Base-by-base conservation (phyloP, 208 protist genomes). In the Balamuthia mandrillaris region DNA sequence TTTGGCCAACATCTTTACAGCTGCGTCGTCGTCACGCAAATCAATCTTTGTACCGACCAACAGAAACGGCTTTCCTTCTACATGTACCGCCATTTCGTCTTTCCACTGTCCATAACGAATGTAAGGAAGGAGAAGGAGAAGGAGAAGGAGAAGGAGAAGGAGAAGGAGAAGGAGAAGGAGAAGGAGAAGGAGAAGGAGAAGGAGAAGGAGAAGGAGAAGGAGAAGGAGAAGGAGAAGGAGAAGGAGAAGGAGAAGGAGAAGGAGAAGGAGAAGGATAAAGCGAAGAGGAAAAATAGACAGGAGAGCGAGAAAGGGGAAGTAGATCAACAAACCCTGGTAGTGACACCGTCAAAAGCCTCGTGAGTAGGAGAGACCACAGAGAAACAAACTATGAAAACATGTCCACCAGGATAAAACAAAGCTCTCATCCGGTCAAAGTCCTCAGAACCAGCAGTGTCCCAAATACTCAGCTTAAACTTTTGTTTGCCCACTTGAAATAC, bases 381-480 rank as follows among this genome's bases (percentile, higher is more conserved):
- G 44, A 77, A 77, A 31, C 66, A 77, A 7, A 77, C 44, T 2
- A 77, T 39, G 42, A 77, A 77, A n/a, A 77, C 29, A 35, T 77
- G 66, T 4, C 44, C 66, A 3, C 66, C 66, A 27, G 49, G 66
- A 18, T 77, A 77, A 45, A 77, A 77, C 10, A 77, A 39, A 24
- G 44, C 66, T 27, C 66, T 21, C 66, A 77, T 77, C 24, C 66
- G 66, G 54, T 77, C 66, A 77, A 77, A 77, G 66, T 54, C 66
- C 66, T 77, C 66, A n/a, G 37, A 10, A 77, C 66, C 66, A 6
- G 66, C 66, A 3, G 66, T 77, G 66, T 77, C 66, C 66, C 66
- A 77, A 6, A 77, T 21, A 2, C 66, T 45, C 6, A 77, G 31
- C 42, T 77, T 77, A 31, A 56, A 77, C 1, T 39, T 54, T 3